Conservation (phyloP, 139 green algal genomes). For the Ulvella scutata region DNA sequence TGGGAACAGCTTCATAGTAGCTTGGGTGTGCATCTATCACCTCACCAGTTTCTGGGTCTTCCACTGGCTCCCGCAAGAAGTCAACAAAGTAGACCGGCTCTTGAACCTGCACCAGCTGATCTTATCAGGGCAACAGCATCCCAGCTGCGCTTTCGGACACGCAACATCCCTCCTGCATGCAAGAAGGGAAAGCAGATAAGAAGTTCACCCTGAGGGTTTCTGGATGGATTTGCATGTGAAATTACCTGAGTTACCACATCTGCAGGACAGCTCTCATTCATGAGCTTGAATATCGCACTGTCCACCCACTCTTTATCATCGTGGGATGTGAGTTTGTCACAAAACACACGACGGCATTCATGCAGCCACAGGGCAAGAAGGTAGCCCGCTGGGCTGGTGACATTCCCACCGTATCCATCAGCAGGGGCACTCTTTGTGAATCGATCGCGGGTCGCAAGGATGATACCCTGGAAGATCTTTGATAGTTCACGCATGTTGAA, state of each 20-base stretch:
- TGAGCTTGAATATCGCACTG: conserved; percentile 40
- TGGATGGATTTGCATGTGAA: too few relatives aligned
- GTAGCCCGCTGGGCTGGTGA: conserved; percentile 67
- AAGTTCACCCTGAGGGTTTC: too few relatives aligned
- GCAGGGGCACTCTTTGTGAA: neutral
- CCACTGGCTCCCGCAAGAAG: conserved; percentile 72
- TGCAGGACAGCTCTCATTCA: conserved; percentile 38
- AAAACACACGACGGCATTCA: conserved; percentile 85
- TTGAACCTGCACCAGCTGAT: conserved; percentile 31
- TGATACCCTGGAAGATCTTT: conserved; percentile 79
- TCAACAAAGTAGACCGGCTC: conserved; percentile 84
- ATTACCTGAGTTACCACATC: conserved; percentile 46
- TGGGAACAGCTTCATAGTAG: conserved; percentile 67
- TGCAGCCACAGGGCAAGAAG: conserved; percentile 79
- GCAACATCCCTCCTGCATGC: neutral
- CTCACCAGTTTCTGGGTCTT: conserved; percentile 73
- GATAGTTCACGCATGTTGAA: conserved; percentile 94
- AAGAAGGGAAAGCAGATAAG: too few relatives aligned
- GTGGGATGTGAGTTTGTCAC: conserved; percentile 67
- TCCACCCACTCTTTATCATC: conserved; percentile 82
- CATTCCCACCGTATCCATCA: conserved; percentile 39
- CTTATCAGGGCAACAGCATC: neutral
- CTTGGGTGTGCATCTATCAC: conserved; percentile 51
- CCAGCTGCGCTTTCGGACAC: neutral
- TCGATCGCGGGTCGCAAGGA: conserved; percentile 45